Conservation (phyloP, 768 basidiomycete genomes). For the Gymnopilus junonius region DNA sequence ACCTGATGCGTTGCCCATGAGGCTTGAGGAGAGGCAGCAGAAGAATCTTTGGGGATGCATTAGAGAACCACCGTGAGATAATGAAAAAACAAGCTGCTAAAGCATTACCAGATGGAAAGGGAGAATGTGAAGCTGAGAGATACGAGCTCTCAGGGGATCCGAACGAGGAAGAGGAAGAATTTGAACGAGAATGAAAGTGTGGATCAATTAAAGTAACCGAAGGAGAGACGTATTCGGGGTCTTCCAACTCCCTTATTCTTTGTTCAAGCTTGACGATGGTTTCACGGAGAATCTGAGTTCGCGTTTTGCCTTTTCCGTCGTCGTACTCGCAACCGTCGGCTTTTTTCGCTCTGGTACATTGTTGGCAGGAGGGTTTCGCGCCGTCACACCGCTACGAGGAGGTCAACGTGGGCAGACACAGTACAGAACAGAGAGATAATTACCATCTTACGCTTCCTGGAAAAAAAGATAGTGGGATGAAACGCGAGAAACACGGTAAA, state of each 20-base stretch:
- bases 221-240: slow-evolving; percentile 70
- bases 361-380: slow-evolving; percentile 75
- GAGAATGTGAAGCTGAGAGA: slow-evolving; percentile 59
- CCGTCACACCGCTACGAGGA: slow-evolving; percentile 74
- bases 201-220: slow-evolving; percentile 76
- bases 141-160: slow-evolving; percentile 57
- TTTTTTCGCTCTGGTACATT: slow-evolving; percentile 80
- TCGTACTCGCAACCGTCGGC: slow-evolving; percentile 78
- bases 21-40: slow-evolving; percentile 53
- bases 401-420: slow-evolving; percentile 3
- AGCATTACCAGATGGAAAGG: slow-evolving; percentile 42
- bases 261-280: slow-evolving; percentile 75
- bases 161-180: slow-evolving; percentile 59
- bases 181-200: slow-evolving; percentile 54
- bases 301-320: slow-evolving; percentile 83
- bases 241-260: slow-evolving; percentile 75
- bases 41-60: slow-evolving; percentile 33
- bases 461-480: slow-evolving; percentile 12
- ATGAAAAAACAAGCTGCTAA: neutral
- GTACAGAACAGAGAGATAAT: slow-evolving; percentile 2
- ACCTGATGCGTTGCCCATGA: slow-evolving; percentile 53
- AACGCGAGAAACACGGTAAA: slow-evolving; percentile 10
- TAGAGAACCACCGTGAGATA: neutral
- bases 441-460: slow-evolving; percentile 76
- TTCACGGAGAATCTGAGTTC: slow-evolving; percentile 79